phyloP scores from a whole-genome alignment of 2,329 filamentous ascomycete genomes.

The Penicillium crustosum region DNA sequence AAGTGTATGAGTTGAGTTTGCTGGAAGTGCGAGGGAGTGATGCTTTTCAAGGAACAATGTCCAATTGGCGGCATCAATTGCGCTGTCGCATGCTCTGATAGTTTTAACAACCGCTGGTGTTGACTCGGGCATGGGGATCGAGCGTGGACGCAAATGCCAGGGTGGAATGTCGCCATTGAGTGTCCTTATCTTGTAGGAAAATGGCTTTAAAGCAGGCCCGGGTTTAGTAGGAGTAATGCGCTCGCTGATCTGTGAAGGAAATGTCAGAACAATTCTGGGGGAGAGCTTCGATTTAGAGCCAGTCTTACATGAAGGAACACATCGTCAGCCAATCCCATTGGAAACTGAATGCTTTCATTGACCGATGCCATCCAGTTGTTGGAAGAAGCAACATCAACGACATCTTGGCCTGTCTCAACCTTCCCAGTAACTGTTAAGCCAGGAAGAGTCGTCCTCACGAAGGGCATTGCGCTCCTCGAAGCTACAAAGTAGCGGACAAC shows the following conservation, averaged over 20 bases:
- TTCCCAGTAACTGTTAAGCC: slow-evolving; percentile 31
- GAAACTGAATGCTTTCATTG: slow-evolving; percentile 25
- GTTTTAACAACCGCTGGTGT: slow-evolving; percentile 20
- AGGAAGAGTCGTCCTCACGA: slow-evolving; percentile 29
- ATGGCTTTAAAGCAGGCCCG: slow-evolving; percentile 11
- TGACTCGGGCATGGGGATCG: slow-evolving; percentile 39
- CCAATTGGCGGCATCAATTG: slow-evolving; percentile 9
- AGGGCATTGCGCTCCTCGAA: slow-evolving; percentile 31
- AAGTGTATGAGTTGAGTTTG: slow-evolving; percentile 16
- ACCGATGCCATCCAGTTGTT: slow-evolving; percentile 21
- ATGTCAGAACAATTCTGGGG: not conserved
- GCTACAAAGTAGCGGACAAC: slow-evolving; percentile 32
- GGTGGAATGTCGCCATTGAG: slow-evolving; percentile 43
- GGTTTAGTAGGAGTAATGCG: slow-evolving; percentile 13
- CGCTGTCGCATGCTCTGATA: slow-evolving; percentile 25
- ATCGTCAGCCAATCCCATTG: slow-evolving; percentile 36
- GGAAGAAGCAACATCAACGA: slow-evolving; percentile 15
- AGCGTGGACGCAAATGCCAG: slow-evolving; percentile 41
- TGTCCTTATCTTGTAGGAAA: slow-evolving; percentile 33
- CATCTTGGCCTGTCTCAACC: slow-evolving; percentile 12
- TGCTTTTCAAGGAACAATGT: slow-evolving; percentile 1
- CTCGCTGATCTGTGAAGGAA: slow-evolving; percentile 23
- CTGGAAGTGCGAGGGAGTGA: slow-evolving; percentile 9
- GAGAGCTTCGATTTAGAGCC: not conserved
- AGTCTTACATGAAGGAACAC: slow-evolving; percentile 43